Conservation (phyloP, 495 filamentous ascomycete species). For the Tuber borchii region DNA sequence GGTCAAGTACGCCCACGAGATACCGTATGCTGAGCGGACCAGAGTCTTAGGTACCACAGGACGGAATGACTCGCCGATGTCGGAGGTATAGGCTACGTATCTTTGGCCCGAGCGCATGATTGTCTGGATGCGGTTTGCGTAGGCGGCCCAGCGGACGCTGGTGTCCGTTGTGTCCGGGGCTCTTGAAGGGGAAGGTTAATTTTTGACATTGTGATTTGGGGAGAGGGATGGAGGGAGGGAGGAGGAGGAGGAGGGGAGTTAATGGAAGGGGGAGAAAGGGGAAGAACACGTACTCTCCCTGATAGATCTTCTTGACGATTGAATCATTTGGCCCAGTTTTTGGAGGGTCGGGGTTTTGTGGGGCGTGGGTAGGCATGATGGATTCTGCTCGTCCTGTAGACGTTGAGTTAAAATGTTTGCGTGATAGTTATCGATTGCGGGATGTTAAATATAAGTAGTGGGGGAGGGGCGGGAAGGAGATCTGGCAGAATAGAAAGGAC, state of each 20-base stretch:
- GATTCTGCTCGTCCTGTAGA: not conserved
- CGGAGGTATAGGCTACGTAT: constrained; percentile 95
- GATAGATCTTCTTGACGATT: constrained; percentile 69
- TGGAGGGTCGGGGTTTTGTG: constrained; percentile 53
- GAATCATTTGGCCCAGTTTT: constrained; percentile 60
- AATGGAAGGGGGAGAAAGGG: not conserved
- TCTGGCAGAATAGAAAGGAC: not conserved
- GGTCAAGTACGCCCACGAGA: constrained; percentile 86
- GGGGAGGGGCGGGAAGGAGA: not conserved
- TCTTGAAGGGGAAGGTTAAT: constrained; percentile 46
- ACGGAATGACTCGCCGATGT: constrained; percentile 94
- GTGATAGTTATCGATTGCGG: not conserved
- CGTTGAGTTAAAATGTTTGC: not conserved
- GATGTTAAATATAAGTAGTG: not conserved
- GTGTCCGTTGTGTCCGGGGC: constrained; percentile 75
- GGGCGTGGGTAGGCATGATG: constrained; percentile 28
- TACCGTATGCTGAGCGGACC: constrained; percentile 74
- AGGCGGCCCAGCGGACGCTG: constrained; percentile 83
- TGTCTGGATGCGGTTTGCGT: constrained; percentile 77
- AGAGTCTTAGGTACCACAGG: constrained; percentile 80
- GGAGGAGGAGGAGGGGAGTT: constrained; percentile 9
- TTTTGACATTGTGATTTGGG: constrained; percentile 14
- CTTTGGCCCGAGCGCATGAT: constrained; percentile 85
- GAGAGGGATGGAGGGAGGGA: constrained; percentile 16
- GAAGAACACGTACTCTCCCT: constrained; percentile 64